Conservation (phyloP, 192 early-diverging fungal species). For the Backusella mclennaniae region DNA sequence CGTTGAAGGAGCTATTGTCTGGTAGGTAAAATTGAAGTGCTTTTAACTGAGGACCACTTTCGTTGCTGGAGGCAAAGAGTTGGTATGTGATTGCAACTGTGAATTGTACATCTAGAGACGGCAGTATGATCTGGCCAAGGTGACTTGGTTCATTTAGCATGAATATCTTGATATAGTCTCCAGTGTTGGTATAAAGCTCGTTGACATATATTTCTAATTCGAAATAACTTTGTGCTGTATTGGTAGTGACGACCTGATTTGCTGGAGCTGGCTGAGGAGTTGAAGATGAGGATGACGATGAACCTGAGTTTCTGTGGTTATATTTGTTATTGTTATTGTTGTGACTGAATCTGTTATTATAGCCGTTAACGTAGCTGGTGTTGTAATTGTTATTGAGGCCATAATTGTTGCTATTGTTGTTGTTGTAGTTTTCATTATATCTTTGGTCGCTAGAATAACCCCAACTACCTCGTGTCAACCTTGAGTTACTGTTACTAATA, state of each 20-base stretch:
- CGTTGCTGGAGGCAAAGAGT: neutral
- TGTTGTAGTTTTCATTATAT: neutral
- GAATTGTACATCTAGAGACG: neutral
- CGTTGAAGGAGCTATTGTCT: conserved; percentile 1
- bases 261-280: neutral
- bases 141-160: neutral
- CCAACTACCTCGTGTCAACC: neutral
- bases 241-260: neutral
- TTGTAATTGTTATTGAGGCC: neutral
- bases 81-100: conserved; percentile 16
- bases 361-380: neutral
- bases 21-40: conserved; percentile 10
- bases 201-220: neutral
- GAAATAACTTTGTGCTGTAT: neutral
- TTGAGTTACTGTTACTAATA: neutral
- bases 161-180: neutral
- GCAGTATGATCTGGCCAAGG: neutral
- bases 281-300: neutral
- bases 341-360: neutral
- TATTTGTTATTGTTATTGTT: neutral
- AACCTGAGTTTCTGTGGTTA: neutral
- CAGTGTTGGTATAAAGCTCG: neutral
- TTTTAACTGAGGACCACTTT: neutral
- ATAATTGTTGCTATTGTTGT: neutral
- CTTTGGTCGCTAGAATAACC: neutral